These are phyloP conservation scores for Arachnomyces sp. DNA, from an alignment of 2,329 filamentous ascomycete genomes.

Conservation along the genomic window DNA sequence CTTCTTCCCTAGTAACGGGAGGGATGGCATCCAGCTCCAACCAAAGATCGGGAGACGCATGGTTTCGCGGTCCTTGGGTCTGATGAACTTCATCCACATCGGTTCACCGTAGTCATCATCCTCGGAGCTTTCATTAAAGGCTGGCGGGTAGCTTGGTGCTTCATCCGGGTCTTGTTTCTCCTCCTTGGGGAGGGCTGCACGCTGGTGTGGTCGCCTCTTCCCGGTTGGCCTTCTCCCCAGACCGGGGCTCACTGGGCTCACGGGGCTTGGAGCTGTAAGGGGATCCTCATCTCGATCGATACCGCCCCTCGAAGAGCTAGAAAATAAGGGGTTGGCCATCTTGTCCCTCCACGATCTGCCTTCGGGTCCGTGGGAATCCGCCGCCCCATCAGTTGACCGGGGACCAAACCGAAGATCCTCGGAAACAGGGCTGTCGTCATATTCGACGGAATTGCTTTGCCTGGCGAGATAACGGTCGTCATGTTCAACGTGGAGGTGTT, in stretches of 20 bases:
- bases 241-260: slow-evolving; percentile 12
- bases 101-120: slow-evolving; percentile 57
- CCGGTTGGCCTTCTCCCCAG: slow-evolving; percentile 3
- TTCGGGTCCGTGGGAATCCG: background rate
- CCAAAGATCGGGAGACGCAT: slow-evolving; percentile 62
- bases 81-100: slow-evolving; percentile 75
- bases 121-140: slow-evolving; percentile 54
- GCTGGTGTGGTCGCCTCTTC: slow-evolving; percentile 7
- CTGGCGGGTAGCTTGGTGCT: slow-evolving; percentile 48
- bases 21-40: slow-evolving; percentile 61
- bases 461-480: too few species aligned
- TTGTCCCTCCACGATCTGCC: background rate
- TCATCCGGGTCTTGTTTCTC: slow-evolving; percentile 17
- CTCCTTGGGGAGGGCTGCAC: slow-evolving; percentile 5
- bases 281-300: slow-evolving; percentile 27
- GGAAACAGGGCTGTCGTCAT: background rate
- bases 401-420: slow-evolving; percentile 1
- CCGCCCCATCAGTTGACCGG: slow-evolving; percentile 3
- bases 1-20: slow-evolving; percentile 78
- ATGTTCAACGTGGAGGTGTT: background rate
- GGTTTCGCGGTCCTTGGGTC: slow-evolving; percentile 72
- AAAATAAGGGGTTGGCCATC: background rate
- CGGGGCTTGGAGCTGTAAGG: slow-evolving; percentile 23
- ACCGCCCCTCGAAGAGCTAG: slow-evolving; percentile 9
- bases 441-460: too few species aligned